Conservation (phyloP, 768 basidiomycete species). For the Exsudoporus frostii region DNA sequence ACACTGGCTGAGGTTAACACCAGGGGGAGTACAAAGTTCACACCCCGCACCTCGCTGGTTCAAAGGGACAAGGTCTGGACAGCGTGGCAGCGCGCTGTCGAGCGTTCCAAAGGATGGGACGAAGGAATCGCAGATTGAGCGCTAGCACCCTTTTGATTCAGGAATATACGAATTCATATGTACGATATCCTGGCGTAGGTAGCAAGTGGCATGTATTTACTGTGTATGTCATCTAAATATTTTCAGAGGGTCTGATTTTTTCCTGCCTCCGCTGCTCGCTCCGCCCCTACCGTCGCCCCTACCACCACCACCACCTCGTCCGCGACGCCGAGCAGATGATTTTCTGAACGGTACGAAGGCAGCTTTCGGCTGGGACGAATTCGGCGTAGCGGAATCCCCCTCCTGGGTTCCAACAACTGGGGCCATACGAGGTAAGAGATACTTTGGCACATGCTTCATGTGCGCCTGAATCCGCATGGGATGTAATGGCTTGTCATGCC, state of each 20-base stretch:
- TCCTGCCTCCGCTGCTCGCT: conserved; percentile 43
- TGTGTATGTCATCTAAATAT: conserved; percentile 49
- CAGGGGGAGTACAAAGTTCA: conserved; percentile 71
- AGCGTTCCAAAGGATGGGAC: conserved; percentile 82
- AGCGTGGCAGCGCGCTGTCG: conserved; percentile 88
- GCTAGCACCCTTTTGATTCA: not conserved
- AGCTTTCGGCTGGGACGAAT: conserved; percentile 29
- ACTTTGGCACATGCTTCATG: conserved; percentile 94
- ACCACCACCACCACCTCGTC: no score
- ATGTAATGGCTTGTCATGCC: conserved; percentile 93
- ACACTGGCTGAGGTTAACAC: conserved; percentile 86
- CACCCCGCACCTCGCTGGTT: conserved; percentile 48
- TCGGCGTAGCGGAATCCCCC: conserved; percentile 12
- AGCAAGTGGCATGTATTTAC: not conserved
- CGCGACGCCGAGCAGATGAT: conserved; percentile 41
- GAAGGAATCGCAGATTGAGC: conserved; percentile 40
- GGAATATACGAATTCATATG: not conserved
- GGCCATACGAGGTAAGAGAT: conserved; percentile 78
- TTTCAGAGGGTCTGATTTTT: conserved; percentile 79
- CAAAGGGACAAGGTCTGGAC: conserved; percentile 65
- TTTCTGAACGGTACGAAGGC: conserved; percentile 79
- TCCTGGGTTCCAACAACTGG: conserved; percentile 40
- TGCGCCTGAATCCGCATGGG: conserved; percentile 88
- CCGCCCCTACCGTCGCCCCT: conserved; percentile 44
- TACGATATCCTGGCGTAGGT: not conserved